phyloP scores from a whole-genome alignment of 306 rosid species.

The Cotoneaster glaucophyllus region DNA sequence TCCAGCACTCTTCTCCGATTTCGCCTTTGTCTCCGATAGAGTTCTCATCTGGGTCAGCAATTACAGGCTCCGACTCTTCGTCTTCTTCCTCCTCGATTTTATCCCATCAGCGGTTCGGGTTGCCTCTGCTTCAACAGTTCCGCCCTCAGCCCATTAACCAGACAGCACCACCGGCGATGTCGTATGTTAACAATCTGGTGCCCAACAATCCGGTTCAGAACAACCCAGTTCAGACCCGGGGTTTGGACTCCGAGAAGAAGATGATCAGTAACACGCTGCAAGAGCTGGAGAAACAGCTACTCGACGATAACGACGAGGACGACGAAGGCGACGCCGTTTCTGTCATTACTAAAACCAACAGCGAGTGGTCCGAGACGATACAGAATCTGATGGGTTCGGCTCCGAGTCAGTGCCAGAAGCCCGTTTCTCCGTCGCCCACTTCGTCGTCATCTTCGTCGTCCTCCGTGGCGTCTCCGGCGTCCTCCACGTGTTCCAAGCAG shows the following conservation, averaged over 20 bases:
- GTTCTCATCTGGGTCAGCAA: slow-evolving; percentile 28
- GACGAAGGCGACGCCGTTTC: slow-evolving; percentile 55
- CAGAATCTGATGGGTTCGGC: slow-evolving; percentile 54
- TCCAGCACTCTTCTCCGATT: slow-evolving; percentile 35
- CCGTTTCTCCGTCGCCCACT: slow-evolving; percentile 58
- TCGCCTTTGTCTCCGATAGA: slow-evolving; percentile 55
- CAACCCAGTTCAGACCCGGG: slow-evolving; percentile 17
- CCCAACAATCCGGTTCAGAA: not conserved
- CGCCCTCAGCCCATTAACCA: slow-evolving; percentile 39
- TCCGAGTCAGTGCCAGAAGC: slow-evolving; percentile 43
- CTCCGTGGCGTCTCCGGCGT: slow-evolving; percentile 54
- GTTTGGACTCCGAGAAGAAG: slow-evolving; percentile 42
- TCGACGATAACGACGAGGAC: slow-evolving; percentile 64
- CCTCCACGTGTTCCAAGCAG: slow-evolving; percentile 41
- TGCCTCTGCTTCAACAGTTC: slow-evolving; percentile 44
- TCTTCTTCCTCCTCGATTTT: slow-evolving; percentile 6
- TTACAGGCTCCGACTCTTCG: slow-evolving; percentile 12
- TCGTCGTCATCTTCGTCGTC: slow-evolving; percentile 55
- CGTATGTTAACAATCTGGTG: not conserved
- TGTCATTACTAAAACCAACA: slow-evolving; percentile 43
- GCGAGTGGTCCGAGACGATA: slow-evolving; percentile 74
- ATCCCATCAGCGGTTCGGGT: slow-evolving; percentile 33
- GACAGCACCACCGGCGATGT: not conserved
- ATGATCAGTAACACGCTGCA: slow-evolving; percentile 46
- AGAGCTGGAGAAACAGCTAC: slow-evolving; percentile 77